A percentile compares a stretch with the other conserved stretches of the same genome.
Evolutionary conservation across 2,329 filamentous ascomycete species (phyloP).

Genomic region (Cadophora malorum): DNA sequence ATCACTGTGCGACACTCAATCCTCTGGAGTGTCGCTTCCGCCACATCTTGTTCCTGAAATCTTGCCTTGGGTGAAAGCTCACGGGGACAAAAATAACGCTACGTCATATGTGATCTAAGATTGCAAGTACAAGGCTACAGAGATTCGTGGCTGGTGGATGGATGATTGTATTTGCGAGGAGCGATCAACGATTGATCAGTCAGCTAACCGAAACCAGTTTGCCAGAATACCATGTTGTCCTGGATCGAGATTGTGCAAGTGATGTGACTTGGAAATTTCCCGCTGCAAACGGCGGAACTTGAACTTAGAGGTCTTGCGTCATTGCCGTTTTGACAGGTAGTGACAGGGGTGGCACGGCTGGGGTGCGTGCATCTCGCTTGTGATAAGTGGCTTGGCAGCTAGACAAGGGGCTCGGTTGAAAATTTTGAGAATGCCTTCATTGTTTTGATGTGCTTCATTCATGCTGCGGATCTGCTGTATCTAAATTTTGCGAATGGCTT

Average conservation of each 20-base stretch:
- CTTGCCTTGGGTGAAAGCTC: neutral
- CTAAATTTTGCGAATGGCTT: neutral
- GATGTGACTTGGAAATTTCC: neutral
- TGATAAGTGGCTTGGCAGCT: slow-evolving; percentile 3
- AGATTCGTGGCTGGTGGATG: neutral
- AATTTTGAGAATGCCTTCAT: slow-evolving; percentile 22
- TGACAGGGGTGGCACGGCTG: slow-evolving; percentile 9
- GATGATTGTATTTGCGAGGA: neutral
- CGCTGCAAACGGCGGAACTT: neutral
- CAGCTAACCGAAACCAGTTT: neutral
- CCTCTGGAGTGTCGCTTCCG: neutral
- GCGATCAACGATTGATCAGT: neutral
- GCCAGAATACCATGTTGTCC: slow-evolving; percentile 13
- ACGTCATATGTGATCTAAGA: neutral
- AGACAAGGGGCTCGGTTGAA: neutral
- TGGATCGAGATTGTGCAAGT: neutral
- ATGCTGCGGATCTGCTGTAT: neutral
- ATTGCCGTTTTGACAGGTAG: slow-evolving; percentile 13
- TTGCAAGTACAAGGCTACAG: neutral
- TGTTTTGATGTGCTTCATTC: neutral
- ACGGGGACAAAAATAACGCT: neutral
- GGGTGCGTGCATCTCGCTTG: slow-evolving; percentile 13
- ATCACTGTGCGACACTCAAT: slow-evolving; percentile 8
- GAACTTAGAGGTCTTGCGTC: neutral
- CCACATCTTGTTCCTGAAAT: slow-evolving; percentile 14